Evolutionary conservation across 139 green algal genomes (phyloP).

Genomic region (Tetraselmis chui): DNA sequence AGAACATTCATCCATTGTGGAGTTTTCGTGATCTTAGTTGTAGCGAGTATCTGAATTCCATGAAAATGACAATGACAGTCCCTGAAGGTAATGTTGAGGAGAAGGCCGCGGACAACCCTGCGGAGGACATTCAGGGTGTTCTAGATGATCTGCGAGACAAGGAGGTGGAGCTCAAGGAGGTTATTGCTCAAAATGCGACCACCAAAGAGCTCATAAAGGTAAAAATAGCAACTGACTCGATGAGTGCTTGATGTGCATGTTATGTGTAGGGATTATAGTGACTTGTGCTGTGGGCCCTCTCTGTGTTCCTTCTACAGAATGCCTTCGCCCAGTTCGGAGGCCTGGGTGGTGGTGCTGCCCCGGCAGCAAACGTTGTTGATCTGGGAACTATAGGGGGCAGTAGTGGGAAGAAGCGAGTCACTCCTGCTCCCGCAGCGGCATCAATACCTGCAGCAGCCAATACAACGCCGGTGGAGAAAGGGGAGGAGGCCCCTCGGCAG

Average conservation of each 20-base stretch:
- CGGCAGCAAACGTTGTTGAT: neutral
- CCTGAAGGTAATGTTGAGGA: neutral
- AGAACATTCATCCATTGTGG: too few relatives aligned
- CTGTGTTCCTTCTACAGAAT: neutral
- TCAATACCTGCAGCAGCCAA: neutral
- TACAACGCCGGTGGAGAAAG: neutral
- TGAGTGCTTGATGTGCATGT: too few relatives aligned
- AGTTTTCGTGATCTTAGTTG: too few relatives aligned
- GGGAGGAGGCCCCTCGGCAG: neutral
- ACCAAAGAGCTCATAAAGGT: constrained; percentile 20
- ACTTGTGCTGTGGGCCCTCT: too few relatives aligned
- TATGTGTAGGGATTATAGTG: too few relatives aligned
- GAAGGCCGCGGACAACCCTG: constrained; percentile 3
- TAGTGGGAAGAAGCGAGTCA: neutral
- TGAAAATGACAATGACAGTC: neutral
- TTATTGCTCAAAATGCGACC: constrained; percentile 18
- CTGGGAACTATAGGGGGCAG: neutral
- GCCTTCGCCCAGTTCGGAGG: neutral
- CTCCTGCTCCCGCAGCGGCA: too few relatives aligned
- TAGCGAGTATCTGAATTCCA: neutral
- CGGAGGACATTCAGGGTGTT: constrained; percentile 25
- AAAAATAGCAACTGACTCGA: neutral
- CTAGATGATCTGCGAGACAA: constrained; percentile 39
- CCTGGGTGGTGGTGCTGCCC: neutral
- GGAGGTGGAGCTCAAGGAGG: constrained; percentile 31